A percentile compares a stretch with the other conserved stretches of the same genome.
phyloP scores from a whole-genome alignment of 2,329 filamentous ascomycete species.

The Apiospora malaysiana region DNA sequence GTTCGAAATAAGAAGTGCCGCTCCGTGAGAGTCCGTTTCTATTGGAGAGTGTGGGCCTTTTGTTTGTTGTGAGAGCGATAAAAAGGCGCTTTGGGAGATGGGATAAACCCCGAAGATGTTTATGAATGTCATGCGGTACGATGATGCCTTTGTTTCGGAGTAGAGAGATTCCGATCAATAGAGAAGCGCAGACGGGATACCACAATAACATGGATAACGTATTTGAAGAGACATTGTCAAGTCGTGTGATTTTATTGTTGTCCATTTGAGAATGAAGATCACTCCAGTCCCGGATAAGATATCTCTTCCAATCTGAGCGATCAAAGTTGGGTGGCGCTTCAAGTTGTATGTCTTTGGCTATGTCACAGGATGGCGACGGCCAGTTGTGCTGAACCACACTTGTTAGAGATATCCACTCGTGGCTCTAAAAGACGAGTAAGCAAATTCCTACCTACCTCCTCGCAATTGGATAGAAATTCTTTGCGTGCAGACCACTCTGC shows the following conservation, averaged over 20 bases:
- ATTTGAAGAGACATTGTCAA: not conserved
- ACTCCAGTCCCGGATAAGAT: not conserved
- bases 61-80: not conserved
- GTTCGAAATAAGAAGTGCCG: not conserved
- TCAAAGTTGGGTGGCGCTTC: constrained; percentile 1
- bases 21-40: no score
- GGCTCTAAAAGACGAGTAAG: not conserved
- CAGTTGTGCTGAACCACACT: not conserved
- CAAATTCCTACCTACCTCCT: not conserved
- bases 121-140: not conserved
- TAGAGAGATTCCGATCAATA: not conserved
- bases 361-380: not conserved
- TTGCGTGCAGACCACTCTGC: not conserved
- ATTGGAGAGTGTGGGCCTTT: not conserved
- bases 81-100: not conserved
- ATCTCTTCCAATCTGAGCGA: not conserved
- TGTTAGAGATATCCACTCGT: not conserved
- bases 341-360: not conserved
- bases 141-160: not conserved
- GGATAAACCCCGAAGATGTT: not conserved
- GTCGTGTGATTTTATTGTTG: no score
- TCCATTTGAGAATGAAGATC: not conserved
- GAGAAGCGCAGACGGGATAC: not conserved
- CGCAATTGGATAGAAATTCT: not conserved
- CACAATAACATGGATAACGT: not conserved